Evolutionary conservation across 2,329 filamentous ascomycete species (phyloP).

Genomic region (Didymella exigua): DNA sequence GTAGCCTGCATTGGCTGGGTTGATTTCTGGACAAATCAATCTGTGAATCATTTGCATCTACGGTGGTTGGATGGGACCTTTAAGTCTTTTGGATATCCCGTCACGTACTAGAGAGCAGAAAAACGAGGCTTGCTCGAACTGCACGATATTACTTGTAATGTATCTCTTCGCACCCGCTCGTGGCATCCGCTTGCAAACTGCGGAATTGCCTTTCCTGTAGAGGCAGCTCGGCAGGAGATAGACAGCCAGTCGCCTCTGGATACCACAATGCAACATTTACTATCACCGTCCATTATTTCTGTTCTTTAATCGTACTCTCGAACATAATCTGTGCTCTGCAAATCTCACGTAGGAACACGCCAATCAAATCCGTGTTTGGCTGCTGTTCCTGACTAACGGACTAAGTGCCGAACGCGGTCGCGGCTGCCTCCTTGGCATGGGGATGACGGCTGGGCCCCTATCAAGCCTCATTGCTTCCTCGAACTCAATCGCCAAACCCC

Average conservation of each 20-base stretch:
- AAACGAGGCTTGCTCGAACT: constrained; percentile 12
- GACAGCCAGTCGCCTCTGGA: constrained; percentile 3
- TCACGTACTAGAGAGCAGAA: constrained; percentile 18
- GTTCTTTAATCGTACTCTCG: not conserved
- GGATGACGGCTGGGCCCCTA: constrained; percentile 14
- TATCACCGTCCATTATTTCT: not conserved
- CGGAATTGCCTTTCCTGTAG: constrained; percentile 11
- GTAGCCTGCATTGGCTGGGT: constrained; percentile 18
- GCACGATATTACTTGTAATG: constrained; percentile 33
- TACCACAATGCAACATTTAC: not conserved
- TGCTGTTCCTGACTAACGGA: constrained; percentile 26
- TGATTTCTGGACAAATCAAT: constrained; percentile 36
- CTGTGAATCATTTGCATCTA: constrained; percentile 33
- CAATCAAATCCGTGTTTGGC: constrained; percentile 20
- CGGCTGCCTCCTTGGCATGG: constrained; percentile 12
- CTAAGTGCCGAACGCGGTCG: constrained; percentile 19
- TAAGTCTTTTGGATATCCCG: constrained; percentile 18
- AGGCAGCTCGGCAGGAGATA: constrained; percentile 1
- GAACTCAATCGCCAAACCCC: constrained; percentile 13
- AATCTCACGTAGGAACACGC: constrained; percentile 19
- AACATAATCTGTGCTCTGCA: constrained; percentile 1
- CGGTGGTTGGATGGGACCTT: constrained; percentile 17
- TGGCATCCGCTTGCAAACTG: constrained; percentile 4
- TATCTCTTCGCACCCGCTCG: constrained; percentile 18
- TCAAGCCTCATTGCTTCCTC: constrained; percentile 14